phyloP scores from a whole-genome alignment of 306 rosid species.

The Cicer chorassanicum region DNA sequence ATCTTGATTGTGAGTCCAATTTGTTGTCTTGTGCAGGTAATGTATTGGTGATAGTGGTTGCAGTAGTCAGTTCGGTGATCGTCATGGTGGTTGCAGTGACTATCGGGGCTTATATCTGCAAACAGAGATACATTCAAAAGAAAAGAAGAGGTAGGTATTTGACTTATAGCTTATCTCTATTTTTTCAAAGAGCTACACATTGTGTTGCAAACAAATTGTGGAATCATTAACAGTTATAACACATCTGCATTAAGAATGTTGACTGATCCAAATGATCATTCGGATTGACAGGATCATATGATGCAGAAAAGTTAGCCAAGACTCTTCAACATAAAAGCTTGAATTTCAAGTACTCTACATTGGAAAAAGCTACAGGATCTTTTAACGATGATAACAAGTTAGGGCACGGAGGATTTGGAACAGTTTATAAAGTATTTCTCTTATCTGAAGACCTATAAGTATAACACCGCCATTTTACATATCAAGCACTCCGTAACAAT shows the following conservation, averaged over 20 bases:
- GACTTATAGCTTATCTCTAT: slow-evolving; percentile 3
- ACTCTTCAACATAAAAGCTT: slow-evolving; percentile 72
- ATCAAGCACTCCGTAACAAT: slow-evolving; percentile 18
- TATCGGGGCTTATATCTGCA: slow-evolving; percentile 72
- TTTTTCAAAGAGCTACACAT: background rate
- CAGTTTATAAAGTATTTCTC: slow-evolving; percentile 79
- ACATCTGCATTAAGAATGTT: slow-evolving; percentile 5
- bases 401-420: slow-evolving; percentile 96
- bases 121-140: slow-evolving; percentile 73
- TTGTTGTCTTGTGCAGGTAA: slow-evolving; percentile 61
- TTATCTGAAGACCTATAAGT: slow-evolving; percentile 32
- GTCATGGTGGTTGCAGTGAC: slow-evolving; percentile 58
- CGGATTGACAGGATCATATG: slow-evolving; percentile 65
- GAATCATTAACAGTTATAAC: background rate
- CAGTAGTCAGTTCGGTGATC: slow-evolving; percentile 69
- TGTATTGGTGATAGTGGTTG: slow-evolving; percentile 54
- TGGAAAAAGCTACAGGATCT: slow-evolving; percentile 84
- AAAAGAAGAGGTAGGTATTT: slow-evolving; percentile 91
- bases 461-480: slow-evolving; percentile 9
- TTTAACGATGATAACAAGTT: slow-evolving; percentile 71
- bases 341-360: slow-evolving; percentile 84
- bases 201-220: background rate
- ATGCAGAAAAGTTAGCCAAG: slow-evolving; percentile 66
- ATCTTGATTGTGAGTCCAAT: slow-evolving; percentile 34
- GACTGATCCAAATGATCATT: slow-evolving; percentile 24